Evolutionary conservation across 768 basidiomycete genomes (phyloP).

Genomic region (Amanita phalloides): DNA sequence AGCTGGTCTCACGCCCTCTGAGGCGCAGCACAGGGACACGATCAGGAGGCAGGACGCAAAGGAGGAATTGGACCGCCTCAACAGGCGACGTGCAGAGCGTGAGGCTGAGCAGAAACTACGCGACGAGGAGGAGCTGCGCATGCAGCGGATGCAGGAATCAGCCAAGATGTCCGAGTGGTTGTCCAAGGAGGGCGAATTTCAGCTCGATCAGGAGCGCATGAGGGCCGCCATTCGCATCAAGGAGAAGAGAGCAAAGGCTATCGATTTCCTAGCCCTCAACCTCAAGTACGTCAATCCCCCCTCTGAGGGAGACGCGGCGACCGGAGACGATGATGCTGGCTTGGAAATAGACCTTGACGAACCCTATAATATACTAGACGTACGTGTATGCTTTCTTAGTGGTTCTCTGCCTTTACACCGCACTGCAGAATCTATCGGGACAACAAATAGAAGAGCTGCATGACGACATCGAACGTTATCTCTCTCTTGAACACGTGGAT

Average conservation of each 20-base stretch:
- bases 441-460: constrained; percentile 90
- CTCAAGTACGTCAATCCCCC: constrained; percentile 80
- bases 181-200: constrained; percentile 93
- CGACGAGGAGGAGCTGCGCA: constrained; percentile 88
- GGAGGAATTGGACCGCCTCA: constrained; percentile 89
- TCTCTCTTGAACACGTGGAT: constrained; percentile 75
- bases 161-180: constrained; percentile 99
- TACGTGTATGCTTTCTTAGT: constrained; percentile 26
- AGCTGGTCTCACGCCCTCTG: constrained; percentile 67
- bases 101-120: constrained; percentile 82
- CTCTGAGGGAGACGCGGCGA: constrained; percentile 53
- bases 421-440: constrained; percentile 65
- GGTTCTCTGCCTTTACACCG: constrained; percentile 8
- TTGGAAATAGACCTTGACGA: constrained; percentile 98
- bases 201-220: constrained; percentile 85
- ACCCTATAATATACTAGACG: constrained; percentile 95
- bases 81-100: constrained; percentile 81
- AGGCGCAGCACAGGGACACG: constrained; percentile 72
- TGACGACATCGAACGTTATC: constrained; percentile 88
- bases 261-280: constrained; percentile 95
- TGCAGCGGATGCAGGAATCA: constrained; percentile 85
- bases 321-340: constrained; percentile 67
- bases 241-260: constrained; percentile 96
- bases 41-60: constrained; percentile 82
- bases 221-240: constrained; percentile 91